phyloP scores from a whole-genome alignment of 768 basidiomycete genomes.

The Agaricus subrufescens region DNA sequence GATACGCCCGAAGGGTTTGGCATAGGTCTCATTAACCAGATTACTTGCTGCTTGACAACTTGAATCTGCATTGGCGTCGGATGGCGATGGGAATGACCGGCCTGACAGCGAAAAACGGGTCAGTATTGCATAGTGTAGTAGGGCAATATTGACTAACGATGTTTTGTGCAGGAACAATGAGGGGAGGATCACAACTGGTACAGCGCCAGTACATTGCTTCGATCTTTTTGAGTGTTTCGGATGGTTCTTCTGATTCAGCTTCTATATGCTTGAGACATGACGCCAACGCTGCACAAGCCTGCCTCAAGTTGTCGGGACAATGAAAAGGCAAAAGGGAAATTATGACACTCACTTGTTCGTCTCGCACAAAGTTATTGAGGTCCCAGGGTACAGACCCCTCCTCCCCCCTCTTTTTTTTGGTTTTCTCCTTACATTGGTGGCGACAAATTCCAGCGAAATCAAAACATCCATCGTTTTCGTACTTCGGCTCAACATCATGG shows the following conservation, averaged over 20 bases:
- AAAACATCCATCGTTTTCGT: slow-evolving; percentile 40
- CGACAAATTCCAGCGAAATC: slow-evolving; percentile 55
- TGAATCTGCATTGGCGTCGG: slow-evolving; percentile 38
- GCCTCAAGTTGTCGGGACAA: not conserved
- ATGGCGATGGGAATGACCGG: slow-evolving; percentile 64
- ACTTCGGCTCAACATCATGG: slow-evolving; percentile 24
- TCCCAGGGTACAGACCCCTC: slow-evolving; percentile 36
- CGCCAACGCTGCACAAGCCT: slow-evolving; percentile 46
- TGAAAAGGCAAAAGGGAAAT: not conserved
- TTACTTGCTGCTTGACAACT: slow-evolving; percentile 15
- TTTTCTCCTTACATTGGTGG: slow-evolving; percentile 47
- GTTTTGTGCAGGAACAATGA: slow-evolving; percentile 42
- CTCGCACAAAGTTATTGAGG: slow-evolving; percentile 49
- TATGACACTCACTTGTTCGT: slow-evolving; percentile 43
- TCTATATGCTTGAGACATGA: slow-evolving; percentile 28
- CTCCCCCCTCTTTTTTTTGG: slow-evolving; percentile 17
- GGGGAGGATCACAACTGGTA: slow-evolving; percentile 40
- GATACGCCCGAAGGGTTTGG: slow-evolving; percentile 14
- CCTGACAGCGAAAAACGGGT: slow-evolving; percentile 27
- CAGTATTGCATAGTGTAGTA: not conserved
- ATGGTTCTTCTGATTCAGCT: slow-evolving; percentile 24
- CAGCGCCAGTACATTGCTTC: slow-evolving; percentile 31
- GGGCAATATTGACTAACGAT: slow-evolving; percentile 33
- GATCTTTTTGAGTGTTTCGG: slow-evolving; percentile 14
- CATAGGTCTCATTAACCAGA: not conserved